These are phyloP conservation scores for Exophiala viscosa DNA, from an alignment of 2,329 filamentous ascomycete genomes.

Conservation along the genomic window DNA sequence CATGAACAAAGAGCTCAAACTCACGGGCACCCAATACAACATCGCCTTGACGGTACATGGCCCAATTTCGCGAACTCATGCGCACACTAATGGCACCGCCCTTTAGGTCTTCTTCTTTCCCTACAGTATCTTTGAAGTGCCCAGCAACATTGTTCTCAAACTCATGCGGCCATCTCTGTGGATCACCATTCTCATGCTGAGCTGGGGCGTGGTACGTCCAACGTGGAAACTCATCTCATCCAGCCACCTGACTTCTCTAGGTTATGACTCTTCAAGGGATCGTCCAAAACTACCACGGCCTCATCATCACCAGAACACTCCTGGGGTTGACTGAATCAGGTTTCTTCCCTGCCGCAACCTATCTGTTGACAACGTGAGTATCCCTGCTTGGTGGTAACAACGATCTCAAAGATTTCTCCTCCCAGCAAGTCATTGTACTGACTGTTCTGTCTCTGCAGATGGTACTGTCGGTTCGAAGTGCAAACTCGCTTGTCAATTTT, in stretches of 20 bases:
- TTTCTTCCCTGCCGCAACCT: slow-evolving; percentile 33
- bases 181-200: slow-evolving; percentile 34
- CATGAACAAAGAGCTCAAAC: slow-evolving; percentile 40
- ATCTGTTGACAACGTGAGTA: slow-evolving; percentile 17
- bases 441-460: slow-evolving; percentile 29
- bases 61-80: background rate
- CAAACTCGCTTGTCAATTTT: slow-evolving; percentile 44
- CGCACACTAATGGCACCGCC: background rate
- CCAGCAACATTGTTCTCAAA: slow-evolving; percentile 62
- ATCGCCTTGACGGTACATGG: slow-evolving; percentile 26
- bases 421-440: background rate
- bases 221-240: background rate
- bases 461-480: slow-evolving; percentile 43
- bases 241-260: slow-evolving; percentile 18
- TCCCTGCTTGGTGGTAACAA: background rate
- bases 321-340: slow-evolving; percentile 40
- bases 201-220: slow-evolving; percentile 42
- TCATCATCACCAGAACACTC: slow-evolving; percentile 47
- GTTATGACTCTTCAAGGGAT: slow-evolving; percentile 50
- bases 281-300: slow-evolving; percentile 44
- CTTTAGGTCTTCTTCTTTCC: slow-evolving; percentile 64
- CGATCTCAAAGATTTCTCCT: background rate
- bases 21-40: slow-evolving; percentile 41
- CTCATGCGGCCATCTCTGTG: slow-evolving; percentile 30
- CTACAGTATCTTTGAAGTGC: slow-evolving; percentile 51